Base-by-base conservation (phyloP, 208 protist species). In the Borovskyia barvae region DNA sequence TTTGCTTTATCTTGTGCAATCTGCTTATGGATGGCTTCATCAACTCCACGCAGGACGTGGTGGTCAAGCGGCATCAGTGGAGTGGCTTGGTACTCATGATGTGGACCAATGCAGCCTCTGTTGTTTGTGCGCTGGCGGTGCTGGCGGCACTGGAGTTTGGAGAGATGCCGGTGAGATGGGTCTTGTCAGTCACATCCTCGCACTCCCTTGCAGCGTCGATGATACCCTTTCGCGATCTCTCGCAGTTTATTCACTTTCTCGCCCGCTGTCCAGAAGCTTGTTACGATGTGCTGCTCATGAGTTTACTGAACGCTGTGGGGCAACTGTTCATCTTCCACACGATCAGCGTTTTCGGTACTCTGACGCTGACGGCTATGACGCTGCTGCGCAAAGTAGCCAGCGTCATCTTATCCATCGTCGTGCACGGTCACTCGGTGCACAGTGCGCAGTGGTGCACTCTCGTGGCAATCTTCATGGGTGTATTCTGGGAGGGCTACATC, bases 301-400 rank as follows among this genome's bases (percentile, higher is more conserved):
- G 82, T 40, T 19, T 81, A 12, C 59, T 90, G 19, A 88, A 85
- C 70, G 84, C 77, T 0, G 15, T 82, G 11, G 88, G 88, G 8
- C 88, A 94, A 52, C 47, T 90, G 11, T 94, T 94, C 58, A 77
- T 94, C 29, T 94, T 90, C 47, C 75, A 66, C 41, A 87, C 82
- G 32, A 87, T 94, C 65, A 73, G 69, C 35, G 46, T 87, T 26
- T 94, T 94, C 58, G 88, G 88, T 5, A 76, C 74, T 8, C 68
- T 94, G 12, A 81, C 88, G 26, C 40, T 94, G 47, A 90, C 80
- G 0, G 79, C 85, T 15, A 80, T 94, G 68, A 94, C 88, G 30
- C 58, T 94, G 26, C 63, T 90, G 39, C 88, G 88, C 20, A 94
- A 94, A 61, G 65, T 64, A 2, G 82, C 80, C 33, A 92, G 82